Conservation (phyloP, 2,329 filamentous ascomycete species). For the Diaporthe capsici region DNA sequence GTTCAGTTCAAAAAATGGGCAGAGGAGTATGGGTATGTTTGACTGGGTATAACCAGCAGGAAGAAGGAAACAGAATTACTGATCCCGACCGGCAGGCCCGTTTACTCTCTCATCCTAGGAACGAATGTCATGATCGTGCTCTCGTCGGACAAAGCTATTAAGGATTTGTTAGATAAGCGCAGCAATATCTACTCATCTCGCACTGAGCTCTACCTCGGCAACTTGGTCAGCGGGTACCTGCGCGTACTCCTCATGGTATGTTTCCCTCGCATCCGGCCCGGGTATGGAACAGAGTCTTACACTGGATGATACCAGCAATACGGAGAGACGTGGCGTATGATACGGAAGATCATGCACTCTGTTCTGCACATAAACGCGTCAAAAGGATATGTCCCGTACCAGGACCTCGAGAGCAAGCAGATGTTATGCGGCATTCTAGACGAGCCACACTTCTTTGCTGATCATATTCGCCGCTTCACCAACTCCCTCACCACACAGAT, state of each 20-base stretch:
- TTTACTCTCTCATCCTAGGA: slow-evolving; percentile 66
- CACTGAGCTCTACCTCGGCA: slow-evolving; percentile 43
- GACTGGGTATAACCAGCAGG: not conserved
- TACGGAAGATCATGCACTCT: slow-evolving; percentile 57
- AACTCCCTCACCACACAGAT: slow-evolving; percentile 64
- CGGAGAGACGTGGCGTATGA: slow-evolving; percentile 52
- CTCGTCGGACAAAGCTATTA: slow-evolving; percentile 59
- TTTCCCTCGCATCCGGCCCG: not conserved
- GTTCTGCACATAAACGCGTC: slow-evolving; percentile 63
- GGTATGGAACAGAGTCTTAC: not conserved
- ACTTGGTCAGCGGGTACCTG: slow-evolving; percentile 9
- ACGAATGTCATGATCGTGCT: slow-evolving; percentile 63
- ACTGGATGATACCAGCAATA: slow-evolving; percentile 47
- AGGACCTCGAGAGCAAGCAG: slow-evolving; percentile 68
- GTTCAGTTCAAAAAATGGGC: slow-evolving; percentile 67
- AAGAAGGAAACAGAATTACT: slow-evolving; percentile 37
- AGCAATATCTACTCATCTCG: slow-evolving; percentile 65
- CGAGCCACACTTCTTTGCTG: slow-evolving; percentile 55
- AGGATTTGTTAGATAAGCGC: slow-evolving; percentile 66
- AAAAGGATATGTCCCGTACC: slow-evolving; percentile 66
- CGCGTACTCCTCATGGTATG: slow-evolving; percentile 35
- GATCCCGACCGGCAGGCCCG: slow-evolving; percentile 51
- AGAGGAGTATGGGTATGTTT: slow-evolving; percentile 56
- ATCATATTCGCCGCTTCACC: slow-evolving; percentile 63
- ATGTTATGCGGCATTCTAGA: slow-evolving; percentile 65